phyloP scores from a whole-genome alignment of 2,329 filamentous ascomycete genomes.

The Mollisiaceae sp. region DNA sequence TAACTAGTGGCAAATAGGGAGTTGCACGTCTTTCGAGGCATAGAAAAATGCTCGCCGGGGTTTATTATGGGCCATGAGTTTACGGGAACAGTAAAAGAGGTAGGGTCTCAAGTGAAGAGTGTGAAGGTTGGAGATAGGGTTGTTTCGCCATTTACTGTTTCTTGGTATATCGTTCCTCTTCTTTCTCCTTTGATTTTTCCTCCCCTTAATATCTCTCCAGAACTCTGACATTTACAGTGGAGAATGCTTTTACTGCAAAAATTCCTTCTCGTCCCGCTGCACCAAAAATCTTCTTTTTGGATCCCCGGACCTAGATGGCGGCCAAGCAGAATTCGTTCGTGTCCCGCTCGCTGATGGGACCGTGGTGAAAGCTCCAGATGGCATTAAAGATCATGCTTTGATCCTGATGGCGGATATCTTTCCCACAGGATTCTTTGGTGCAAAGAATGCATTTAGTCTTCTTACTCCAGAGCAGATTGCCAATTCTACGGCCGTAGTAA shows the following conservation, averaged over 20 bases:
- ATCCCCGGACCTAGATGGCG: conserved; percentile 69
- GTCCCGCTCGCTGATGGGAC: conserved; percentile 81
- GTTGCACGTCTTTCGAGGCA: conserved; percentile 3
- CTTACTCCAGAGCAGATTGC: neutral
- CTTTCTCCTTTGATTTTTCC: neutral
- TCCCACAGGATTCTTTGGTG: conserved; percentile 83
- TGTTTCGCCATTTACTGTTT: conserved; percentile 81
- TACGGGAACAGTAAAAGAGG: conserved; percentile 72
- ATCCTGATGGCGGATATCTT: conserved; percentile 93
- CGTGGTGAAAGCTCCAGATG: conserved; percentile 70
- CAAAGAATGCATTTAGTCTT: conserved; percentile 69
- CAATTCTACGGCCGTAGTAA: conserved; percentile 66
- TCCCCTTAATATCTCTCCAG: neutral
- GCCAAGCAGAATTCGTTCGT: conserved; percentile 80
- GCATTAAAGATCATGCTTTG: conserved; percentile 70
- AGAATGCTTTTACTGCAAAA: conserved; percentile 81
- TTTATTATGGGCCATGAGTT: conserved; percentile 72
- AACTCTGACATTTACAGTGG: neutral
- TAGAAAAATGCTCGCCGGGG: conserved; percentile 1
- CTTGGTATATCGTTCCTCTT: conserved; percentile 61
- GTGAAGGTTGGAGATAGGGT: conserved; percentile 76
- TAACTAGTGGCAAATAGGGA: neutral
- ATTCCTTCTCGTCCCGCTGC: conserved; percentile 78
- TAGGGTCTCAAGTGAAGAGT: conserved; percentile 69
- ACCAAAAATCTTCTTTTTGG: conserved; percentile 74